These are phyloP conservation scores for Heterococcus sp. DNA, from an alignment of 108 stramenopile genomes.

Conservation along the genomic window DNA sequence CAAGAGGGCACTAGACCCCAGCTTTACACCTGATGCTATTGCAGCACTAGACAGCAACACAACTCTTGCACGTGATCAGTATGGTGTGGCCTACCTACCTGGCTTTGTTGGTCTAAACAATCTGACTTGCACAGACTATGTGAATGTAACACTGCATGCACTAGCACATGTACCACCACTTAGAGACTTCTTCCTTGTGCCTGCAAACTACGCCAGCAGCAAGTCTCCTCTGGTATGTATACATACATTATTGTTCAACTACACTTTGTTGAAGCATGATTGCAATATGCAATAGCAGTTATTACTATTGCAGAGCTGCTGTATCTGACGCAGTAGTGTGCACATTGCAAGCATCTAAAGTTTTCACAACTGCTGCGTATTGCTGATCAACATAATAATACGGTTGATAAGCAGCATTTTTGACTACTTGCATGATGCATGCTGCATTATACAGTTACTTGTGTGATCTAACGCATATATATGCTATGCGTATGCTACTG, in stretches of 20 bases:
- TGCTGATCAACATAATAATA: background rate
- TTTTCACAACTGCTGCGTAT: background rate
- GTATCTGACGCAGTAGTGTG: no score
- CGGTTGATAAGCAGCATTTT: no score
- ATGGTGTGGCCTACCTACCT: conserved; percentile 84
- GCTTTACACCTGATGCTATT: conserved; percentile 69
- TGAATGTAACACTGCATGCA: conserved; percentile 82
- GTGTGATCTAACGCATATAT: no score
- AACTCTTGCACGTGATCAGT: conserved; percentile 76
- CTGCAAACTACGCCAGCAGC: conserved; percentile 40
- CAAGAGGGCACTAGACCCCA: conserved; percentile 72
- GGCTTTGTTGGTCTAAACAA: conserved; percentile 94
- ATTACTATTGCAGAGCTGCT: no score
- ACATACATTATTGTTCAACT: background rate
- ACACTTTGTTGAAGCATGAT: background rate
- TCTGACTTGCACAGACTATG: conserved; percentile 83
- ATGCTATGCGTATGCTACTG: background rate
- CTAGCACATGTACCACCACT: conserved; percentile 84
- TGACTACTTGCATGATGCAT: no score
- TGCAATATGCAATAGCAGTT: no score
- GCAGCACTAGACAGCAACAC: conserved; percentile 68
- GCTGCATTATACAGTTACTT: no score
- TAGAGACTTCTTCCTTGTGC: conserved; percentile 83
- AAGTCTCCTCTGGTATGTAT: conserved; percentile 6
- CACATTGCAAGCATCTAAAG: no score